Percentiles rank a stretch among this genome's conserved stretches.
These are phyloP conservation scores for Aspergillus sclerotioniger DNA, from an alignment of 495 filamentous ascomycete species.

Conservation along the genomic window DNA sequence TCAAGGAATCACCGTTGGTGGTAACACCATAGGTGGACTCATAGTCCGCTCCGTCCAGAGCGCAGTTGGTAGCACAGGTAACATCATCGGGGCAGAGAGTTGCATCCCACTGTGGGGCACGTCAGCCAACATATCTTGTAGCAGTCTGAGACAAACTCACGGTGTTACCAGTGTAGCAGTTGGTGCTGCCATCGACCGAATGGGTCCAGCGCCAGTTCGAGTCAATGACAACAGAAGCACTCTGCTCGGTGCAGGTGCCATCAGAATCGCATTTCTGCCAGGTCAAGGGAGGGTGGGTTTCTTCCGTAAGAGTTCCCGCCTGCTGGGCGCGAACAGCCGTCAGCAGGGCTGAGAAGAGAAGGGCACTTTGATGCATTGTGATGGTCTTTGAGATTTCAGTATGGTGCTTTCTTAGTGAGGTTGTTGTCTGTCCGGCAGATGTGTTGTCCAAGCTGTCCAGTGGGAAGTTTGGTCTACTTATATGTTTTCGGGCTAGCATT, in stretches of 20 bases:
- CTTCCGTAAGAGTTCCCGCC: conserved; percentile 51
- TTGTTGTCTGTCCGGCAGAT: conserved; percentile 35
- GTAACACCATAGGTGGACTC: conserved; percentile 51
- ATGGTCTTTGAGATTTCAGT: conserved; percentile 10
- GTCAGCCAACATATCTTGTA: neutral
- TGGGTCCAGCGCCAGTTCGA: conserved; percentile 67
- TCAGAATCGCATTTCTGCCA: conserved; percentile 53
- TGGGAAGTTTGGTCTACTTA: conserved; percentile 18
- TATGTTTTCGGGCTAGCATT: conserved; percentile 15
- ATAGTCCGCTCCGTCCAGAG: conserved; percentile 61
- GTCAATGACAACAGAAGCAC: conserved; percentile 61
- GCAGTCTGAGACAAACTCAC: conserved; percentile 15
- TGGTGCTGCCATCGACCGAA: conserved; percentile 45
- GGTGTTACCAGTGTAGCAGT: conserved; percentile 64
- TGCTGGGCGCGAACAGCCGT: conserved; percentile 46
- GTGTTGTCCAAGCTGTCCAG: conserved; percentile 18
- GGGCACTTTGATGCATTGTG: conserved; percentile 35
- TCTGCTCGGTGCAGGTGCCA: conserved; percentile 50
- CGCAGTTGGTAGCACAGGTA: conserved; percentile 57
- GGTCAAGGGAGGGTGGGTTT: conserved; percentile 61
- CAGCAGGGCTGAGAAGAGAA: conserved; percentile 35
- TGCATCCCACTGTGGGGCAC: conserved; percentile 41
- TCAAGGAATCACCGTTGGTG: conserved; percentile 48
- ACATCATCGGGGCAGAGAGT: conserved; percentile 51
- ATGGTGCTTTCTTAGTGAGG: conserved; percentile 6